These are phyloP conservation scores for Cyclotella kingstonii DNA, from an alignment of 108 stramenopile genomes.

Conservation along the genomic window DNA sequence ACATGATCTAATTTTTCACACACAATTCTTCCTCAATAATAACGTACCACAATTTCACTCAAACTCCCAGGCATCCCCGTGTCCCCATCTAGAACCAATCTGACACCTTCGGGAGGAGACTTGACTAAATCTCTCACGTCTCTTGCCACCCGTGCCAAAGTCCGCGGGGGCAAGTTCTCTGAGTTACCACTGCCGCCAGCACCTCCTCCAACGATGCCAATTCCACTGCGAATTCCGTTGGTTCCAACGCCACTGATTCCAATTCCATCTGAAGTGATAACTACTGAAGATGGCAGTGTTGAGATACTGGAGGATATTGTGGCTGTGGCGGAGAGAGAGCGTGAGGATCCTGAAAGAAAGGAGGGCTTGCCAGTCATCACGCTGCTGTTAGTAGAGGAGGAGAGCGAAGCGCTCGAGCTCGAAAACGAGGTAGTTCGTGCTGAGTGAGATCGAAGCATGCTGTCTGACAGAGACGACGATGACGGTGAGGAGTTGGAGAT, in stretches of 20 bases:
- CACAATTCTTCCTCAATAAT: not conserved
- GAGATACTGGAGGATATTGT: too few species aligned
- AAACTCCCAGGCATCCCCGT: constrained; percentile 72
- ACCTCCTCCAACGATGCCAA: not conserved
- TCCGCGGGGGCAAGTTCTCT: constrained; percentile 90
- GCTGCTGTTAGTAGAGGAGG: too few species aligned
- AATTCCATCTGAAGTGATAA: too few species aligned
- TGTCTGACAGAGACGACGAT: too few species aligned
- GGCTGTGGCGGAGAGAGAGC: too few species aligned
- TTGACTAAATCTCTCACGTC: constrained; percentile 87
- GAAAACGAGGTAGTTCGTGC: too few species aligned
- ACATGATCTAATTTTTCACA: not conserved
- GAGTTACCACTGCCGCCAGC: constrained; percentile 1
- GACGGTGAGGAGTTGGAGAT: too few species aligned
- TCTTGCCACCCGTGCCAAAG: constrained; percentile 75
- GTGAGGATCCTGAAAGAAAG: too few species aligned
- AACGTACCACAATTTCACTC: constrained; percentile 76
- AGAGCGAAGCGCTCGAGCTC: too few species aligned
- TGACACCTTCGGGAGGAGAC: constrained; percentile 84
- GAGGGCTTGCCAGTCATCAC: too few species aligned
- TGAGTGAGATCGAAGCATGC: too few species aligned
- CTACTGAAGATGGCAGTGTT: too few species aligned
- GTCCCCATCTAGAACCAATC: constrained; percentile 72
- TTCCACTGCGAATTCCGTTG: not conserved
- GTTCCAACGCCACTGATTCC: not conserved